Evolutionary conservation across 352 stramenopile genomes (phyloP).

Genomic region (Phytophthora hibernalis): DNA sequence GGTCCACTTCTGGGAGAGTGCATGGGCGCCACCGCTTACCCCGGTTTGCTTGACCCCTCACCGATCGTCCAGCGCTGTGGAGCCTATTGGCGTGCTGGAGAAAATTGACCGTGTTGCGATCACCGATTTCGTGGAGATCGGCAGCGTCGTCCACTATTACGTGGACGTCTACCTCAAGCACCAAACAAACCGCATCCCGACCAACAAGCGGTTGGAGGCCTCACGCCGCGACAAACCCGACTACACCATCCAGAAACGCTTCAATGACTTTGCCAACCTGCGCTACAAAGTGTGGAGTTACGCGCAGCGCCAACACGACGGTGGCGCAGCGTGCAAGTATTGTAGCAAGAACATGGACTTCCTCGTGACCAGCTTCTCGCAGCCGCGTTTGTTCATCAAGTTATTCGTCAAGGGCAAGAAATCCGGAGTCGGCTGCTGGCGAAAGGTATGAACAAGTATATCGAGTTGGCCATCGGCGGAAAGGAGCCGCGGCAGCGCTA

Average conservation of each 20-base stretch:
- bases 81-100: conserved; percentile 46
- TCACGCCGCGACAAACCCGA: conserved; percentile 33
- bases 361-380: conserved; percentile 47
- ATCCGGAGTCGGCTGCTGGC: conserved; percentile 36
- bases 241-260: conserved; percentile 57
- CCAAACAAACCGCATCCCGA: conserved; percentile 38
- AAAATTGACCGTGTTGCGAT: conserved; percentile 60
- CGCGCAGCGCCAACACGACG: conserved; percentile 46
- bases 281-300: conserved; percentile 57
- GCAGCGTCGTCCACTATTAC: conserved; percentile 53
- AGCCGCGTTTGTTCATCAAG: conserved; percentile 47
- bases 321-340: conserved; percentile 44
- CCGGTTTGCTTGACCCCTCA: conserved; percentile 47
- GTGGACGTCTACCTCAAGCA: conserved; percentile 61
- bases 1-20: conserved; percentile 39
- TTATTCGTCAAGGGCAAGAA: conserved; percentile 38
- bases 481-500: conserved; percentile 26
- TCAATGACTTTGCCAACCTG: conserved; percentile 61
- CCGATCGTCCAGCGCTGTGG: conserved; percentile 43
- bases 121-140: conserved; percentile 42
- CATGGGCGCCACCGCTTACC: conserved; percentile 44
- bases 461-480: conserved; percentile 34
- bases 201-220: conserved; percentile 18
- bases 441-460: conserved; percentile 46
- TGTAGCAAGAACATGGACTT: conserved; percentile 54